phyloP scores from a whole-genome alignment of 495 filamentous ascomycete genomes.

The Aspergillus bertholletiae region DNA sequence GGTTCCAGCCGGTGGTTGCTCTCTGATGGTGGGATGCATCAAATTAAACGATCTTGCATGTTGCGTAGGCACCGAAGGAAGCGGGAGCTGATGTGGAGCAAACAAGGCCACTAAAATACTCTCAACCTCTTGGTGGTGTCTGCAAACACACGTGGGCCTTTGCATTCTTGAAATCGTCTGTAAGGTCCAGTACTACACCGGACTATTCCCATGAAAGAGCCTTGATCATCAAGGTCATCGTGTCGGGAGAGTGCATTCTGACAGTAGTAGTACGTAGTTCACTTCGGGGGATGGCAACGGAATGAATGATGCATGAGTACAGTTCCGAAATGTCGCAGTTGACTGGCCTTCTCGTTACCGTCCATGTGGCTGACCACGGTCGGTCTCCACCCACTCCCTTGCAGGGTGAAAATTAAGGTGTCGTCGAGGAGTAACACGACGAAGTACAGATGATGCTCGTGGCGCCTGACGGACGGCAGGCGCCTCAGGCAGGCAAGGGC shows the following conservation, averaged over 20 bases:
- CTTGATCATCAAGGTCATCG: too few species aligned
- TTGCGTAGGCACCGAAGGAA: too few species aligned
- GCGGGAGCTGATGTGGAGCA: slow-evolving; percentile 3
- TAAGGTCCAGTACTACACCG: not conserved
- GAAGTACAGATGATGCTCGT: not conserved
- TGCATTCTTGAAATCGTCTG: not conserved
- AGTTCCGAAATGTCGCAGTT: not conserved
- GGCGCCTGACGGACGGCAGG: not conserved
- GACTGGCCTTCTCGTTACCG: not conserved
- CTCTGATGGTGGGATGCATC: not conserved
- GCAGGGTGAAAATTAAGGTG: not conserved
- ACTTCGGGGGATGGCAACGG: too few species aligned
- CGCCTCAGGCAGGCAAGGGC: not conserved
- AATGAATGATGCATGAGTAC: not conserved
- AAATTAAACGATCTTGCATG: not conserved
- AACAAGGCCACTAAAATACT: slow-evolving; percentile 3
- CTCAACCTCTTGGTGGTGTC: not conserved
- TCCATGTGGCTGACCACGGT: not conserved
- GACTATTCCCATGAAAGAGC: not conserved
- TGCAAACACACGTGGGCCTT: not conserved
- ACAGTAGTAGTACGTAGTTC: too few species aligned
- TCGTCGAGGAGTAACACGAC: not conserved
- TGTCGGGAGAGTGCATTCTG: too few species aligned
- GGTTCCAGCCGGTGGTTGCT: not conserved
- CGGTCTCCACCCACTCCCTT: not conserved